These are phyloP conservation scores for Jimgerdemannia lactiflua DNA, from an alignment of 192 early-diverging fungal species.

Conservation along the genomic window DNA sequence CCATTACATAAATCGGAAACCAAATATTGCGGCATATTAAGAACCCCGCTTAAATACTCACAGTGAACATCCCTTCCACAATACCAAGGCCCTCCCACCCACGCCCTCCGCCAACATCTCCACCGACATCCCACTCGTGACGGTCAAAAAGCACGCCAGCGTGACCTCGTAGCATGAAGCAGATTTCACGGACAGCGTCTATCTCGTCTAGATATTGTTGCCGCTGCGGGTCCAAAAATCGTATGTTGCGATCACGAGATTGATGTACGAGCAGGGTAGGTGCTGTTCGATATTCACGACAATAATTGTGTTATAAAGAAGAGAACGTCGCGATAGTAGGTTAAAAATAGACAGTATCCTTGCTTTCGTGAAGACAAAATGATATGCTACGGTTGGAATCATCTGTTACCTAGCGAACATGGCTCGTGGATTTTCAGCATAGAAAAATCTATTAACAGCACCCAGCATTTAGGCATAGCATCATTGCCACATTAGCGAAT, in stretches of 20 bases:
- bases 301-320: too few relatives aligned
- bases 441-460: background rate
- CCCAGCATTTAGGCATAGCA: too few relatives aligned
- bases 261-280: constrained; percentile 2
- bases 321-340: too few relatives aligned
- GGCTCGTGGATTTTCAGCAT: background rate
- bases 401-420: constrained; percentile 2
- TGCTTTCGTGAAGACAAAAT: too few relatives aligned
- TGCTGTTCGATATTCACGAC: background rate
- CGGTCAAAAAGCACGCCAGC: constrained; percentile 14
- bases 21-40: background rate
- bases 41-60: background rate
- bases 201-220: constrained; percentile 23
- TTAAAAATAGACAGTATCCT: too few relatives aligned
- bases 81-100: background rate
- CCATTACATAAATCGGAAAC: background rate
- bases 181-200: constrained; percentile 33
- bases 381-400: background rate
- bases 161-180: constrained; percentile 30
- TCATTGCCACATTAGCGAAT: too few relatives aligned
- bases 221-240: constrained; percentile 8
- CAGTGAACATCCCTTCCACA: background rate
- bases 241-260: constrained; percentile 9
- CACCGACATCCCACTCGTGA: background rate
- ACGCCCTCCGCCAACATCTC: background rate